A percentile compares a stretch with the other conserved stretches of the same genome.
These are phyloP conservation scores for Coemansia sp. DNA, from an alignment of 192 early-diverging fungal genomes.

Conservation along the genomic window DNA sequence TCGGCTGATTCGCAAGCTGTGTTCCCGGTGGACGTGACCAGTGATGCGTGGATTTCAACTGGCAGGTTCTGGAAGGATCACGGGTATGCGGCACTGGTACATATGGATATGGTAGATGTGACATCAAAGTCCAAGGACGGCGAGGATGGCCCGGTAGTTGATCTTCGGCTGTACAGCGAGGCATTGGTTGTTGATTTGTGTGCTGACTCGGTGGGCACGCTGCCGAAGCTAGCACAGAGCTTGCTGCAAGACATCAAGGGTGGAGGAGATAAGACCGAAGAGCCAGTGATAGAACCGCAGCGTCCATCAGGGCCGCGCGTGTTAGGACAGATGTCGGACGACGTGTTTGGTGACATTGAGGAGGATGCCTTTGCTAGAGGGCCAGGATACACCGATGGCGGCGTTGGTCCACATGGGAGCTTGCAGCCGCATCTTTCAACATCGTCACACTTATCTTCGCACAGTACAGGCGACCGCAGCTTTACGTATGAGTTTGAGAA, in stretches of 20 bases:
- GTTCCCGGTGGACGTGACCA: constrained; percentile 35
- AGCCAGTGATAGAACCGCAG: neutral
- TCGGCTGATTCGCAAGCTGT: constrained; percentile 31
- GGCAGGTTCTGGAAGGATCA: constrained; percentile 53
- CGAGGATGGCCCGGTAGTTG: constrained; percentile 44
- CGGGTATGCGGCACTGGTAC: constrained; percentile 43
- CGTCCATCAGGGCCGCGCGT: constrained; percentile 22
- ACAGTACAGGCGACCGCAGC: constrained; percentile 17
- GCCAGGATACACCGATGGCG: neutral
- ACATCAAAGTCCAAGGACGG: constrained; percentile 36
- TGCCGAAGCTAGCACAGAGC: constrained; percentile 30
- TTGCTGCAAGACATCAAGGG: constrained; percentile 26
- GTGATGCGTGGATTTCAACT: constrained; percentile 52
- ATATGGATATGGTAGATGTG: constrained; percentile 53
- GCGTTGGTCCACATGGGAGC: neutral
- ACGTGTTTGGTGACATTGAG: constrained; percentile 52
- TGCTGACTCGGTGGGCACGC: constrained; percentile 38
- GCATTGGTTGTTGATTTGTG: constrained; percentile 45
- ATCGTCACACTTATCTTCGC: constrained; percentile 14
- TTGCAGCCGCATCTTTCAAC: constrained; percentile 10
- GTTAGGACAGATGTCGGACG: constrained; percentile 29
- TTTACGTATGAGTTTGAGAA: constrained; percentile 53
- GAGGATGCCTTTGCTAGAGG: constrained; percentile 43
- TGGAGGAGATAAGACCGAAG: neutral
- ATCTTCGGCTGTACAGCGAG: constrained; percentile 48